Base-by-base conservation (phyloP, 768 basidiomycete species). In the Lepiota subincarnata region DNA sequence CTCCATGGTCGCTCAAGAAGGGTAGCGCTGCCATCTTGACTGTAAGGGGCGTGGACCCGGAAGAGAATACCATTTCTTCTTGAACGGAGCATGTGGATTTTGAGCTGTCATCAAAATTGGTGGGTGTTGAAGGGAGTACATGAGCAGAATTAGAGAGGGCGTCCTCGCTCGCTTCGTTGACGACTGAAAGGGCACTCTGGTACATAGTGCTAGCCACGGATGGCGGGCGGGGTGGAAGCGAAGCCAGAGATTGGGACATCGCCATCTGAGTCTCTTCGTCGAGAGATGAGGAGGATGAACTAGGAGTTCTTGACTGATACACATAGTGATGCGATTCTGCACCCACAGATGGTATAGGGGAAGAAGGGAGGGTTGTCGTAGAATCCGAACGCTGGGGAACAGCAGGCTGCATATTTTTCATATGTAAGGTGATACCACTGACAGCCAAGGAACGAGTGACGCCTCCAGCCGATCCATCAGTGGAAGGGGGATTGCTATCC, bases 171-270 rank as follows among this genome's bases (percentile, higher is more conserved):
- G 35, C 43, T 16, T 48, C 52, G 35, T 45, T 37, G 31, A 52
- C 39, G 16, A 44, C 38, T 7, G 57, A 50, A 13, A 60, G 37
- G 11, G 57, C 86, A 59, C 89, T 92, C 59, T 87, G 79, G 64
- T 92, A 93, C 76, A 92, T 81, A 68, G 84, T 91, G 59, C 81
- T 81, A 4, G 76, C 67, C 44, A 77, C 68, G 16, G 84, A 83
- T 6, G 60, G 59, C 7, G 77, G 50, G 39, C 72, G 64, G 11
- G 75, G 78, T 37, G 81, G 86, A 35, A 92, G 72, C 48, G 69
- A 75, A 2, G 77, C 84, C 31, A 89, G 71, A 4, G 89, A 91
- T 63, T 89, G 86, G 6, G 87, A 86, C 87, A 91, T 89, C 49
- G 78, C 70, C 61, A 81, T 68, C 42, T 80, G 79, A 5, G 78